phyloP scores from a whole-genome alignment of 2,329 filamentous ascomycete genomes.

The Conoideocrella luteorostrata region DNA sequence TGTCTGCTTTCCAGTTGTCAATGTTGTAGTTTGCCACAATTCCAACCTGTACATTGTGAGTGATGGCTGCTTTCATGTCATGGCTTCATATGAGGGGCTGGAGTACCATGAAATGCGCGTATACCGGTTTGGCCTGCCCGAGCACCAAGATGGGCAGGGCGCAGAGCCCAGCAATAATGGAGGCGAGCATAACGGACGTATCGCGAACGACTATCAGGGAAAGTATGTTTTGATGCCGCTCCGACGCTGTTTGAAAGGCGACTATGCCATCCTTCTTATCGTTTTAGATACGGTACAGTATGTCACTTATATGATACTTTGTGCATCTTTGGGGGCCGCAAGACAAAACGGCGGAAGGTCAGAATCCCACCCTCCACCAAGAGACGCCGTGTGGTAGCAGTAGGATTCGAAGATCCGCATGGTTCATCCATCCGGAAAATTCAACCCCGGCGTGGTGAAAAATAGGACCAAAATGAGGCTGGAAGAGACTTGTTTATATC shows the following conservation, averaged over 20 bases:
- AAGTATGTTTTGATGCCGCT: too few relatives aligned
- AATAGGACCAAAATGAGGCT: neutral
- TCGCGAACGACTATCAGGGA: too few relatives aligned
- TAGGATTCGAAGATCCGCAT: neutral
- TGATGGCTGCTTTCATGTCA: neutral
- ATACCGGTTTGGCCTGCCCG: constrained; percentile 8
- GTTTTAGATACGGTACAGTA: too few relatives aligned
- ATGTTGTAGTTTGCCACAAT: constrained; percentile 16
- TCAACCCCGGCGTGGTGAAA: neutral
- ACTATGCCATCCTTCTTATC: too few relatives aligned
- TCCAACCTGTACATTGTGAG: constrained; percentile 9
- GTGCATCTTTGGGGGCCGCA: too few relatives aligned
- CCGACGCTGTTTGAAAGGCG: too few relatives aligned
- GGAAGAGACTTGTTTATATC: too few relatives aligned
- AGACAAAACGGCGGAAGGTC: too few relatives aligned
- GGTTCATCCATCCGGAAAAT: neutral
- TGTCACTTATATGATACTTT: too few relatives aligned
- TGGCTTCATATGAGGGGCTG: too few relatives aligned
- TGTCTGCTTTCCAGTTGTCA: constrained; percentile 15
- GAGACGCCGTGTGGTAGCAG: neutral
- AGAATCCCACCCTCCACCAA: too few relatives aligned
- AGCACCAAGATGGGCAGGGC: neutral
- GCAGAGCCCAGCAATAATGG: neutral
- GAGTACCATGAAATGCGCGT: constrained; percentile 13
- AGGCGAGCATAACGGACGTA: neutral